Conservation (phyloP, 768 basidiomycete species). For the Podaxis sp. region DNA sequence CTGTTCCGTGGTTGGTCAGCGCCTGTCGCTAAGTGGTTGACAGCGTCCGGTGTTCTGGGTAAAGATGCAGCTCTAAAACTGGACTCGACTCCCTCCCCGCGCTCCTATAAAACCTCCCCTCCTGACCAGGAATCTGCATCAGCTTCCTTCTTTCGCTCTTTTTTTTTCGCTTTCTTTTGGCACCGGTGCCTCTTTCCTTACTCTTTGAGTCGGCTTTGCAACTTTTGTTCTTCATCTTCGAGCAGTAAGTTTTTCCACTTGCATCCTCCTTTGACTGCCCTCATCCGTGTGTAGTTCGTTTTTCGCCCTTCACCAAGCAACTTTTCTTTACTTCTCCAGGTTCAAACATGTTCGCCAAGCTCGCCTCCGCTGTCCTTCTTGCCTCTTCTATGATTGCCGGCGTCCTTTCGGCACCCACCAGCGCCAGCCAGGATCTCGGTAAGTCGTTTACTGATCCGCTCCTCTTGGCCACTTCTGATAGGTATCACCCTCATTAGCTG, state of each 20-base stretch:
- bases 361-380: slow-evolving; percentile 1
- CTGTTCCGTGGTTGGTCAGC: background rate
- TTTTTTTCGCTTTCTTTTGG: slow-evolving; percentile 12
- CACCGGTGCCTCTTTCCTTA: slow-evolving; percentile 12
- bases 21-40: background rate
- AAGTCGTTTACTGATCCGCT: slow-evolving; percentile 1
- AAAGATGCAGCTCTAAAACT: background rate
- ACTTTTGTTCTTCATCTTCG: slow-evolving; percentile 8
- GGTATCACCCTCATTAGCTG: background rate
- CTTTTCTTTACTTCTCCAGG: background rate
- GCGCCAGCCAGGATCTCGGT: slow-evolving; percentile 6
- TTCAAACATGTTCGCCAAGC: slow-evolving; percentile 13
- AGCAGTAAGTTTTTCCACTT: background rate
- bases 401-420: slow-evolving; percentile 8
- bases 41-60: background rate
- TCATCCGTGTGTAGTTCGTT: background rate
- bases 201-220: slow-evolving; percentile 12
- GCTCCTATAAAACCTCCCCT: slow-evolving; percentile 3
- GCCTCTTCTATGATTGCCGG: slow-evolving; percentile 9
- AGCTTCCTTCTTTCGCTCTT: slow-evolving; percentile 3
- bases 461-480: background rate
- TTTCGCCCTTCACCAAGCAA: slow-evolving; percentile 8
- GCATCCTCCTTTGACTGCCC: background rate
- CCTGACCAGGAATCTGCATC: background rate
- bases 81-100: background rate